Evolutionary conservation across 1,284 basidiomycete species (phyloP), one percentile per base, ranked within the genome.

Genomic region (Apiotrichum akiyoshidainum): DNA sequence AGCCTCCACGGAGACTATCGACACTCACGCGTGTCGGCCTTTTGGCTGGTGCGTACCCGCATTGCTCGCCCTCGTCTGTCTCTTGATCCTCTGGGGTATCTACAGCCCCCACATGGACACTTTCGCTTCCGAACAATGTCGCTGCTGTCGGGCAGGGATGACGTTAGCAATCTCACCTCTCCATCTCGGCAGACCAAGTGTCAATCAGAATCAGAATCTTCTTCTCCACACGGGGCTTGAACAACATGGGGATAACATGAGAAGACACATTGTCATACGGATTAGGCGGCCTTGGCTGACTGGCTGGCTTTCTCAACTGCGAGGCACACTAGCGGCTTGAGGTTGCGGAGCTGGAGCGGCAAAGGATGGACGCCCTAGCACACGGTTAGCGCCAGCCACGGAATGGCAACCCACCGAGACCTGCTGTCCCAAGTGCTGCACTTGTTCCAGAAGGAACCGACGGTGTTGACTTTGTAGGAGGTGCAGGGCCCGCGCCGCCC

Each of bases 321-420:
- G 49, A 5, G 51, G 51, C 1, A 46, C 57, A 40, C 57, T 53
- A 2, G 57, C 57, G 10, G 60, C 41, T 19, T 58, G 60, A 6
- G 54, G 49, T 9, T 57, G 55, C 3, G 56, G 55, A 3, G 54
- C 45, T 6, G 52, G 35, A n/a, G 49, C 37, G 0, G 53, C 44
- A 40, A 59, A 62, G 2, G 46, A n/a, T 3, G 60, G 52, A 3
- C 59, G 55, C 16, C 34, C 52, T 54, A 51, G 41, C 40, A 16
- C 37, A 7, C 3, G 35, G 45, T 37, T 12, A 48, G 31, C 22
- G 40, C 31, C 16, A 40, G 31, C n/a, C 22, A 33, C n/a, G 16
- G 19, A 47, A 48, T 40, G 11, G 16, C 22, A 48, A 48, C 46
- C 34, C 34, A 48, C 54, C 39, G 2, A 55, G 26, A 33, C 12